phyloP scores from a whole-genome alignment of 73 alveolate species.

The Paramecium octaurelia region DNA sequence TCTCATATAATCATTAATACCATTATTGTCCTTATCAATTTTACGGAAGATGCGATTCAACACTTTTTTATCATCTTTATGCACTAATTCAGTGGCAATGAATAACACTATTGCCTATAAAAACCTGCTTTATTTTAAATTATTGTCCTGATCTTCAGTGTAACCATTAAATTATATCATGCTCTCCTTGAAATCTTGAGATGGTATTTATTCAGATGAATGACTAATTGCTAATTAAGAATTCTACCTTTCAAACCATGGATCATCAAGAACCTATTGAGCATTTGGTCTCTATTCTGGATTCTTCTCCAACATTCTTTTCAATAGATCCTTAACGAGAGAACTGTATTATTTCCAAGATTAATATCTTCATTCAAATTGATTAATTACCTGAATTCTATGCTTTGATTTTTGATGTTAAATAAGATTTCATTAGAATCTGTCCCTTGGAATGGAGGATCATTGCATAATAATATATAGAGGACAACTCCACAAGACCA shows the following conservation, averaged over 20 bases:
- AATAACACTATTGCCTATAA: conserved; percentile 26
- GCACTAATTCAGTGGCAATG: conserved; percentile 22
- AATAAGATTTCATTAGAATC: conserved; percentile 15
- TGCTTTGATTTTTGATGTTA: not conserved
- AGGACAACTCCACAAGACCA: conserved; percentile 64
- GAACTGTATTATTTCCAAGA: not conserved
- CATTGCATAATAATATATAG: conserved; percentile 32
- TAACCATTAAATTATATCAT: conserved; percentile 10
- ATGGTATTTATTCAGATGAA: conserved; percentile 29
- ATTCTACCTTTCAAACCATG: conserved; percentile 50
- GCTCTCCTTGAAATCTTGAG: conserved; percentile 28
- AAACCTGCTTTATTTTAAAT: not conserved
- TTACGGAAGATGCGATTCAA: not conserved
- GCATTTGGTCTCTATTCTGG: conserved; percentile 36
- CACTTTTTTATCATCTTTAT: conserved; percentile 14
- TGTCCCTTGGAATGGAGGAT: conserved; percentile 40
- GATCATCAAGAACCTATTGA: not conserved
- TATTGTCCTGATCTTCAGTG: not conserved
- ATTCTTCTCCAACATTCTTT: not conserved
- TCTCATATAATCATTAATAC: not conserved
- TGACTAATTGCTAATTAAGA: not conserved
- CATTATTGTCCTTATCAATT: conserved; percentile 17
- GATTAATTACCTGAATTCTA: not conserved
- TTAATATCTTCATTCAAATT: not conserved
- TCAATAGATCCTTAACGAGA: not conserved